Conservation (phyloP, 441 rosid genomes). For the Hura crepitans region DNA sequence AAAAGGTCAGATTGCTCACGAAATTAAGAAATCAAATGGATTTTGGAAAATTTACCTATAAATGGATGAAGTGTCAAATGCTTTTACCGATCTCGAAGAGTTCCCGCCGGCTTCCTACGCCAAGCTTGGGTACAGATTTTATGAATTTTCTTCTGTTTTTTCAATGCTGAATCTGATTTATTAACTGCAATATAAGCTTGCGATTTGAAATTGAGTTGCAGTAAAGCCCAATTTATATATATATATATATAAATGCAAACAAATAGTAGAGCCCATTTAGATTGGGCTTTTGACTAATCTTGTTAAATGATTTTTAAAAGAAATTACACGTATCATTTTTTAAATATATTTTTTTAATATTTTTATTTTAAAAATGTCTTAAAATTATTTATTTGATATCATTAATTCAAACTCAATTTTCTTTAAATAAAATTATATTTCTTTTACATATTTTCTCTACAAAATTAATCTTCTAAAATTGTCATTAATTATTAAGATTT, state of each 20-base stretch:
- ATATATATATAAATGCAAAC: background rate
- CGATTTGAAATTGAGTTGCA: background rate
- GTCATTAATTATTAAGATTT: no score
- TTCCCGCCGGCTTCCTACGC: constrained; percentile 39
- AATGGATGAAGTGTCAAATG: background rate
- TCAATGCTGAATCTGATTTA: background rate
- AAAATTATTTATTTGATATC: no score
- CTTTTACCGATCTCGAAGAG: constrained; percentile 37
- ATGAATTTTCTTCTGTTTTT: background rate
- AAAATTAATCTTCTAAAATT: no score
- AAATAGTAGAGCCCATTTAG: no score
- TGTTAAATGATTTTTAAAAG: no score
- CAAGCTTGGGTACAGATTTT: background rate
- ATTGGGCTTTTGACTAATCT: no score
- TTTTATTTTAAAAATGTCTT: no score
- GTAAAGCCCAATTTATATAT: background rate
- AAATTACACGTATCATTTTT: no score
- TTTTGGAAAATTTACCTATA: background rate
- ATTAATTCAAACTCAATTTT: no score
- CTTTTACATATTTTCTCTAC: no score
- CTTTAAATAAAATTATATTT: no score
- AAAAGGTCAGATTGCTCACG: background rate
- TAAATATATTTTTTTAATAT: no score
- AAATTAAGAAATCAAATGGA: background rate
- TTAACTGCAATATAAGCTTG: background rate